Percentiles rank a stretch among this genome's conserved stretches.
phyloP scores from a whole-genome alignment of 2,329 filamentous ascomycete genomes.

The Nothophaeocryptopus gaeumannii region DNA sequence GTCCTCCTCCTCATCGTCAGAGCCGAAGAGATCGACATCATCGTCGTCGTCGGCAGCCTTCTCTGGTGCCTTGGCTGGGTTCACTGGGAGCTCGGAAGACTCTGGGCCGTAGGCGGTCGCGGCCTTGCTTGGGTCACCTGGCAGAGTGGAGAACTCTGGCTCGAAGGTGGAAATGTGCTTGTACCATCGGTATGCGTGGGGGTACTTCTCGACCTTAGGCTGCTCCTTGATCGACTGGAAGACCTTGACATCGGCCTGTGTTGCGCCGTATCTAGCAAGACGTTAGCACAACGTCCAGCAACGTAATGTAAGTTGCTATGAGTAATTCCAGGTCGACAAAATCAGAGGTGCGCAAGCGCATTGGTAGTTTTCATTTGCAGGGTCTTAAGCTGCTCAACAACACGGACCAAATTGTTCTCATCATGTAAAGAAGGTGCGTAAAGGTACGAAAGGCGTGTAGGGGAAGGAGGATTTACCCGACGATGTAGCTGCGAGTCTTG shows the following conservation, averaged over 20 bases:
- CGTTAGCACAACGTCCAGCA: constrained; percentile 13
- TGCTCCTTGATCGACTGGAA: constrained; percentile 82
- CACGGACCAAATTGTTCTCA: constrained; percentile 91
- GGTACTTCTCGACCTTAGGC: constrained; percentile 82
- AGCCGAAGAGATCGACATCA: constrained; percentile 90
- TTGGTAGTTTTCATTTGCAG: constrained; percentile 77
- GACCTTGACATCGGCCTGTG: constrained; percentile 92
- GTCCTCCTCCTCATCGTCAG: constrained; percentile 91
- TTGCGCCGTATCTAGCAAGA: constrained; percentile 61
- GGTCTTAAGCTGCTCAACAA: constrained; percentile 94
- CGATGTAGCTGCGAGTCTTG: constrained; percentile 74
- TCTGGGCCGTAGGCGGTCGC: constrained; percentile 92
- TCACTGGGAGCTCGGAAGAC: constrained; percentile 69
- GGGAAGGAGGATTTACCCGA: constrained; percentile 63
- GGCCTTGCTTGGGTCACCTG: constrained; percentile 85
- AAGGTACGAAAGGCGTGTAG: constrained; percentile 21
- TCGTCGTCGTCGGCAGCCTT: constrained; percentile 62
- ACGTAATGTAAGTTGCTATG: constrained; percentile 21
- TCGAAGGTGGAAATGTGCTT: constrained; percentile 95
- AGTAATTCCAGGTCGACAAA: constrained; percentile 15
- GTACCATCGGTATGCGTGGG: constrained; percentile 95
- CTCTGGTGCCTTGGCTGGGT: constrained; percentile 79
- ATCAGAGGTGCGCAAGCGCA: constrained; percentile 76
- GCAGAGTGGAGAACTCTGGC: constrained; percentile 84
- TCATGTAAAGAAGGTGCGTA: constrained; percentile 49